These are phyloP conservation scores for Cordyceps militaris DNA, from an alignment of 2,329 filamentous ascomycete genomes.

Conservation along the genomic window DNA sequence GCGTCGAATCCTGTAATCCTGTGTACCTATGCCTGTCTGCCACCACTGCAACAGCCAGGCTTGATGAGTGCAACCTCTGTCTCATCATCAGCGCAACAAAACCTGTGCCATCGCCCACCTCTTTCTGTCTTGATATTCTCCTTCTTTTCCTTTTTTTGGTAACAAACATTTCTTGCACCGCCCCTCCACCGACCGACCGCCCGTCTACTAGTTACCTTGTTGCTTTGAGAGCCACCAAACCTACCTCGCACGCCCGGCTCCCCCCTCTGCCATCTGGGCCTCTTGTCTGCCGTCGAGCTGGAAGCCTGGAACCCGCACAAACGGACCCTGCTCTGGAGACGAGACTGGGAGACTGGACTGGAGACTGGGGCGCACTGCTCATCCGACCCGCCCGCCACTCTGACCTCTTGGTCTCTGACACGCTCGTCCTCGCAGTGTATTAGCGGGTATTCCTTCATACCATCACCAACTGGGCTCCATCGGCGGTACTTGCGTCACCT, in stretches of 20 bases:
- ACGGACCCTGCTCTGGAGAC: conserved; percentile 8
- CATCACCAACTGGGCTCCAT: background rate
- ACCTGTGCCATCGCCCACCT: background rate
- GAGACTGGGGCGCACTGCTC: conserved; percentile 5
- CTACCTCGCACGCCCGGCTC: background rate
- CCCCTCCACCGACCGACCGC: background rate
- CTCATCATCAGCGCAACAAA: background rate
- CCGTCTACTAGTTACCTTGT: background rate
- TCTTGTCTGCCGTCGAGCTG: background rate
- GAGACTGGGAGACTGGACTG: too few relatives aligned
- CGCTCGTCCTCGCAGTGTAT: background rate
- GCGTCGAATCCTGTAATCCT: conserved; percentile 8
- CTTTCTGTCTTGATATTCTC: background rate
- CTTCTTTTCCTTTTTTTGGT: background rate
- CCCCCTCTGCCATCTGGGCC: background rate
- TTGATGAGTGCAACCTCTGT: background rate
- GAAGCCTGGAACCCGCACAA: conserved; percentile 2
- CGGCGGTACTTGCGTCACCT: background rate
- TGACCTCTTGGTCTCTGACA: conserved; percentile 11
- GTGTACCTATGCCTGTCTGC: too few relatives aligned
- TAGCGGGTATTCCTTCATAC: background rate
- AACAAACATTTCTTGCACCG: background rate
- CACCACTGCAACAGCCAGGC: background rate
- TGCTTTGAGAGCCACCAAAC: background rate
- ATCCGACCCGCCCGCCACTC: conserved; percentile 7